Evolutionary conservation across 768 basidiomycete genomes (phyloP).

Genomic region (Gymnopilus dilepis): DNA sequence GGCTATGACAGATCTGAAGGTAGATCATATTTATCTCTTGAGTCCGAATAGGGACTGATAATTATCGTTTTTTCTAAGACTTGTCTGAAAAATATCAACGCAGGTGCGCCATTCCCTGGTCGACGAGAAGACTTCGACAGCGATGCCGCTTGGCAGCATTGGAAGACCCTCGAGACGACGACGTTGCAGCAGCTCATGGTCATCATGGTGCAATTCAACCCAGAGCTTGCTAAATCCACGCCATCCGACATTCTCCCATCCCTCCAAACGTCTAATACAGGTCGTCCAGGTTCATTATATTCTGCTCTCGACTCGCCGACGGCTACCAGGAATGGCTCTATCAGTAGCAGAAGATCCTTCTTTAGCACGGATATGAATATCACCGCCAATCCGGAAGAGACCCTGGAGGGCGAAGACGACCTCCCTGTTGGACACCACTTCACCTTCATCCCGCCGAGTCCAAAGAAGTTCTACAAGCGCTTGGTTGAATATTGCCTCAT

Average conservation of each 20-base stretch:
- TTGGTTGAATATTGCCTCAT: slow-evolving; percentile 84
- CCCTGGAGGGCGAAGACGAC: slow-evolving; percentile 57
- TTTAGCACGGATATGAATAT: slow-evolving; percentile 42
- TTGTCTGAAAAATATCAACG: slow-evolving; percentile 90
- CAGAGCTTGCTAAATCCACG: slow-evolving; percentile 82
- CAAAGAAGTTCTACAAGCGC: slow-evolving; percentile 83
- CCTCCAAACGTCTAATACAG: slow-evolving; percentile 48
- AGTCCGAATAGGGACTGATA: slow-evolving; percentile 1
- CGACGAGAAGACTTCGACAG: slow-evolving; percentile 85
- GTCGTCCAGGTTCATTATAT: slow-evolving; percentile 64
- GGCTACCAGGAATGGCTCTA: slow-evolving; percentile 59
- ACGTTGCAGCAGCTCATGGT: slow-evolving; percentile 90
- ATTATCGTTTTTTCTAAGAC: slow-evolving; percentile 52
- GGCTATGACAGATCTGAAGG: slow-evolving; percentile 88
- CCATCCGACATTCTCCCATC: slow-evolving; percentile 57
- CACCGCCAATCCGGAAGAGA: slow-evolving; percentile 41
- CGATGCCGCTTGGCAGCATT: slow-evolving; percentile 83
- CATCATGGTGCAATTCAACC: slow-evolving; percentile 84
- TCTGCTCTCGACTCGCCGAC: slow-evolving; percentile 42
- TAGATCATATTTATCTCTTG: slow-evolving; percentile 31
- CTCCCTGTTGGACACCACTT: slow-evolving; percentile 77
- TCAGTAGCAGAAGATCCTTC: slow-evolving; percentile 72
- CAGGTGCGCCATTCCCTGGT: slow-evolving; percentile 83
- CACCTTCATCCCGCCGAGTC: slow-evolving; percentile 90
- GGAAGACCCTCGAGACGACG: slow-evolving; percentile 81